Percentiles rank a stretch among this genome's conserved stretches.
These are phyloP conservation scores for Verticillium alfalfae DNA, from an alignment of 2,329 filamentous ascomycete species.

Conservation along the genomic window DNA sequence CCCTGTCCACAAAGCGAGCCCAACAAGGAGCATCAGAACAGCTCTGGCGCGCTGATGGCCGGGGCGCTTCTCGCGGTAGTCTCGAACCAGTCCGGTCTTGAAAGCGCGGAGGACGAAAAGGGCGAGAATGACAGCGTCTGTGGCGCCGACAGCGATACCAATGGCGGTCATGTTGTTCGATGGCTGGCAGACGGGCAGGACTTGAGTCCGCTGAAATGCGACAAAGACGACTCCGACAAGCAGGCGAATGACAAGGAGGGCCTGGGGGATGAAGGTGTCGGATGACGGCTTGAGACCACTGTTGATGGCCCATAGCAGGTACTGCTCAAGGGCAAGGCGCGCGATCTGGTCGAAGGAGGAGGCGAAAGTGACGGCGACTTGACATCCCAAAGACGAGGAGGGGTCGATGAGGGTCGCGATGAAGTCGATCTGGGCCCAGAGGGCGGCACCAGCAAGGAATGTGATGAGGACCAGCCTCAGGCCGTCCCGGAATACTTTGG, in stretches of 20 bases:
- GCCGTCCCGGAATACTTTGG: constrained; percentile 47
- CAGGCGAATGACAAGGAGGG: constrained; percentile 40
- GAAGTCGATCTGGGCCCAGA: constrained; percentile 51
- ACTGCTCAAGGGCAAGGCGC: constrained; percentile 47
- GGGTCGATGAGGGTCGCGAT: constrained; percentile 41
- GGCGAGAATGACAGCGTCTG: constrained; percentile 39
- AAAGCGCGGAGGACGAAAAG: constrained; percentile 35
- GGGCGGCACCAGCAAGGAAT: constrained; percentile 43
- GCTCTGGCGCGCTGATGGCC: constrained; percentile 29
- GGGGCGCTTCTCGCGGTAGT: constrained; percentile 19
- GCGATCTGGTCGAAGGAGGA: constrained; percentile 53
- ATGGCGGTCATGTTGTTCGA: constrained; percentile 36
- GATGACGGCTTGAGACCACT: constrained; percentile 27
- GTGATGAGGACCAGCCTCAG: constrained; percentile 59
- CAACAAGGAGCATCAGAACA: constrained; percentile 33
- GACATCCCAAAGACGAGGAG: constrained; percentile 38
- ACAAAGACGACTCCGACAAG: constrained; percentile 49
- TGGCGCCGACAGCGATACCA: constrained; percentile 35
- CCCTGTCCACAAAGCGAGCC: constrained; percentile 47
- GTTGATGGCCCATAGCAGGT: constrained; percentile 45
- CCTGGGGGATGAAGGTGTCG: constrained; percentile 36
- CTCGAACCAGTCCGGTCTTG: constrained; percentile 25
- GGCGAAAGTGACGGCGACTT: constrained; percentile 45
- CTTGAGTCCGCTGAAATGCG: constrained; percentile 47
- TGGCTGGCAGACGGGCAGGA: constrained; percentile 46